Base-by-base conservation (phyloP, 257 asterid genomes). In the Primulina tabacum region DNA sequence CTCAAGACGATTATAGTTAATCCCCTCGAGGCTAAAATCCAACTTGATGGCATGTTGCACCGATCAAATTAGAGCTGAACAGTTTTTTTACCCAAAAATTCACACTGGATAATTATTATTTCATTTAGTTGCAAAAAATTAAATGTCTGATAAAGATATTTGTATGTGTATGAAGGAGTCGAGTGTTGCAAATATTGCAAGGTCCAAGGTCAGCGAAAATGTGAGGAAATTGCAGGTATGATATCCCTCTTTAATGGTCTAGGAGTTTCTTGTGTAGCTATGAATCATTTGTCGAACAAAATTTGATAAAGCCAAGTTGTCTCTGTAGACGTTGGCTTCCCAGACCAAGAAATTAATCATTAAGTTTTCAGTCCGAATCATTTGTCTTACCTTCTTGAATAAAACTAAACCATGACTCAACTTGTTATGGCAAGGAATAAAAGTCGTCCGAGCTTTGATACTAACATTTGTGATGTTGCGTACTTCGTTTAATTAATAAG, bases 161-260 rank as follows among this genome's bases (percentile, higher is more conserved):
- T 16, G 57, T 17, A 16, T 16, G 57, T 47, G 57, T 50, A 50
- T 75, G 90, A 92, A 89, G 97, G 98, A 87, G 64, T 37, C 90
- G 1, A 79, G 88, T 76, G 86, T 43, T 71, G 95, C 96, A 34
- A 87, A 72, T 74, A 62, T 69, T 35, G 92, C 95, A 6, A 86
- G 75, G 83, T 74, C 77, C 26, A 93, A 86, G 86, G 85, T 93
- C 59, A 65, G 89, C 40, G 98, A 93, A 75, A 93, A 93, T 78
- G 64, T 87, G 86, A 87, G 71, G 75, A 93, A 88, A 82, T 70
- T 93, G 78, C 95, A 92, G 98, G 98, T 92, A 82, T n/a, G 65
- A 2, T 29, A 37, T 16, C 34, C 14, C 65, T n/a, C 21, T 1
- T 1, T 20, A 12, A 38, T 12, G 33, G 16, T 4, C 52, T 12